Base-by-base conservation (phyloP, 2,329 filamentous ascomycete species). In the Fusarium foetens region DNA sequence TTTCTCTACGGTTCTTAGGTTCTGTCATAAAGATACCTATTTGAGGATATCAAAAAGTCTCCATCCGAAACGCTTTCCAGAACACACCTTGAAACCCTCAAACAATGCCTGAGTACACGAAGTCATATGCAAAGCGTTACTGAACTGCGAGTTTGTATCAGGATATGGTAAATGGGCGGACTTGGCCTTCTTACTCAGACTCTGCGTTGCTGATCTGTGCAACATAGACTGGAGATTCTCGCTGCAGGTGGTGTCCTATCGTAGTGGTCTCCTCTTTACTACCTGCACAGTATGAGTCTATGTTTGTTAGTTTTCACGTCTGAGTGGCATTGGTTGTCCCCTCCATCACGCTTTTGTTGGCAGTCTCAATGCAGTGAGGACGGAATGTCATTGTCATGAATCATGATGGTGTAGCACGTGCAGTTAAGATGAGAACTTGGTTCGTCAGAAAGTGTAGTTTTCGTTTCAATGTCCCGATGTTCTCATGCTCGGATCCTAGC, bases 301-400 rank as follows among this genome's bases (percentile, higher is more conserved):
- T 49, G 33, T 43, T 48, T 69, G 46, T 57, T 64, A 27, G 39
- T 48, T 35, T n/a, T 60, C 45, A 42, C 27, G 14, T 29, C 25
- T 41, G 19, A 35, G 42, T 53, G 48, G 36, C 19, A 60, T 58
- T 51, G 29, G n/a, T 41, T 29, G 23, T 38, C 38, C 63, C 63
- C 38, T 55, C 63, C 53, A 58, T 53, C 35, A 38, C 49, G 49
- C 49, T 39, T 39, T 19, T 39, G 33, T n/a, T 25, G 17, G 48
- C 42, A 35, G 58, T 53, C 68, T 52, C 39, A 48, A 72, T 58
- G 63, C 41, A 71, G 31, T 64, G 63, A 59, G 39, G 51, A 23
- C 13, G 49, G 27, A 51, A 54, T 39, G 31, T 27, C 33, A 27
- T 29, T 25, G 13, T 31, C 39, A 45, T 31, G 53, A 58, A 21